Percentiles rank a stretch among this genome's conserved stretches.
Conservation (phyloP, 805 yeast genomes). For the Lipomyces sp. region DNA sequence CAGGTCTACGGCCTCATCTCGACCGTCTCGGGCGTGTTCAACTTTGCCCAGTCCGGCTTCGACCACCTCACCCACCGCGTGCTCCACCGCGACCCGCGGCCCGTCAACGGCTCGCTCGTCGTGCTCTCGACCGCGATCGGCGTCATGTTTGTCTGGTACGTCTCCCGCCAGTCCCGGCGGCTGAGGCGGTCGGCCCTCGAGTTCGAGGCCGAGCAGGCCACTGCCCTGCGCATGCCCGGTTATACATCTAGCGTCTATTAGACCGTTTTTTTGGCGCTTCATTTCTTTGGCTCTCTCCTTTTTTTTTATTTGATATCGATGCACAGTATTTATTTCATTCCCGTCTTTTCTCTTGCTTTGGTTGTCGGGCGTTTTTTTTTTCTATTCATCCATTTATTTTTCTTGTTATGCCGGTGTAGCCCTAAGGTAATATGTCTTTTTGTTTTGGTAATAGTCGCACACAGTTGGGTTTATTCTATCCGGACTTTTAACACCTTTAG, state of each 20-base stretch:
- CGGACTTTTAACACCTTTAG: too few relatives aligned
- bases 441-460: too few relatives aligned
- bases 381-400: too few relatives aligned
- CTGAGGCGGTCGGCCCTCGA: conserved; percentile 54
- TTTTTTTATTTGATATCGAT: too few relatives aligned
- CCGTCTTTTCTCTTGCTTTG: too few relatives aligned
- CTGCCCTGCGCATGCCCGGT: conserved; percentile 39
- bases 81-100: conserved; percentile 73
- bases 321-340: too few relatives aligned
- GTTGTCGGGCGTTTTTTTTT: too few relatives aligned
- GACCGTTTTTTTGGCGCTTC: too few relatives aligned
- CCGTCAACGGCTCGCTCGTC: conserved; percentile 62
- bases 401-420: too few relatives aligned
- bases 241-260: conserved; percentile 2
- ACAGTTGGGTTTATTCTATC: too few relatives aligned
- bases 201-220: conserved; percentile 61
- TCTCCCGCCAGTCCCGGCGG: conserved; percentile 40
- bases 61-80: conserved; percentile 67
- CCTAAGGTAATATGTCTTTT: too few relatives aligned
- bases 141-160: conserved; percentile 39
- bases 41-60: conserved; percentile 64
- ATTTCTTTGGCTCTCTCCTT: too few relatives aligned
- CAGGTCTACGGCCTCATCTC: conserved; percentile 85
- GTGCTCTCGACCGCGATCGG: conserved; percentile 55
- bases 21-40: conserved; percentile 76